Evolutionary conservation across 225 moss, liverwort and hornwort species (phyloP).

Genomic region (Physcomitrellopsis africana): DNA sequence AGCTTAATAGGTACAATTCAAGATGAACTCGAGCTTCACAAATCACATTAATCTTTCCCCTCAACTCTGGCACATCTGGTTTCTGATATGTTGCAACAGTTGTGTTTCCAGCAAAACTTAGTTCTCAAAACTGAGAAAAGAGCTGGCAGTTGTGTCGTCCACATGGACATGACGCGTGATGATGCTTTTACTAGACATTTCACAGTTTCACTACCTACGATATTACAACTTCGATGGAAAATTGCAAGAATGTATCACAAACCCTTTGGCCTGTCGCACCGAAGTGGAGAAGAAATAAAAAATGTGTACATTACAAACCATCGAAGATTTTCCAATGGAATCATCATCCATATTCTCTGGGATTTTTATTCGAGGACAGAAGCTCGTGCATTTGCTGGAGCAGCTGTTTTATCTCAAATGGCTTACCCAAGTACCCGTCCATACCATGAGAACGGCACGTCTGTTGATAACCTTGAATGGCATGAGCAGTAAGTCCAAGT

Average conservation of each 20-base stretch:
- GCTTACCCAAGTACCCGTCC: slow-evolving; percentile 66
- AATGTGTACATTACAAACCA: slow-evolving; percentile 21
- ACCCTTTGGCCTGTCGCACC: slow-evolving; percentile 29
- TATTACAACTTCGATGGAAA: slow-evolving; percentile 24
- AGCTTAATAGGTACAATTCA: slow-evolving; percentile 15
- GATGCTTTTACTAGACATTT: slow-evolving; percentile 11
- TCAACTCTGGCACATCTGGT: slow-evolving; percentile 1
- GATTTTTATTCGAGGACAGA: slow-evolving; percentile 26
- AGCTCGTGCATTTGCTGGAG: slow-evolving; percentile 58
- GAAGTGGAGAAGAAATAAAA: slow-evolving; percentile 21
- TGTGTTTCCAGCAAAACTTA: slow-evolving; percentile 4
- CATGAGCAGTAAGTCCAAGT: slow-evolving; percentile 76
- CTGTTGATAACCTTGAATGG: slow-evolving; percentile 71
- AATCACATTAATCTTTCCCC: slow-evolving; percentile 1
- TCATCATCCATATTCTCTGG: slow-evolving; percentile 32
- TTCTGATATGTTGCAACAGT: slow-evolving; percentile 16
- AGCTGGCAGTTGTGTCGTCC: slow-evolving; percentile 10
- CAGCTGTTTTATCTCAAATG: slow-evolving; percentile 68
- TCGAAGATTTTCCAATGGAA: background rate
- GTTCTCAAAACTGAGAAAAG: background rate
- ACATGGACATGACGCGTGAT: slow-evolving; percentile 8
- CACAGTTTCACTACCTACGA: slow-evolving; percentile 12
- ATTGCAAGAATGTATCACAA: slow-evolving; percentile 25
- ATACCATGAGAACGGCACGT: slow-evolving; percentile 52
- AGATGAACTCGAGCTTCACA: slow-evolving; percentile 16